Conservation (phyloP, 2,329 filamentous ascomycete genomes). For the Aspergillus sp. region DNA sequence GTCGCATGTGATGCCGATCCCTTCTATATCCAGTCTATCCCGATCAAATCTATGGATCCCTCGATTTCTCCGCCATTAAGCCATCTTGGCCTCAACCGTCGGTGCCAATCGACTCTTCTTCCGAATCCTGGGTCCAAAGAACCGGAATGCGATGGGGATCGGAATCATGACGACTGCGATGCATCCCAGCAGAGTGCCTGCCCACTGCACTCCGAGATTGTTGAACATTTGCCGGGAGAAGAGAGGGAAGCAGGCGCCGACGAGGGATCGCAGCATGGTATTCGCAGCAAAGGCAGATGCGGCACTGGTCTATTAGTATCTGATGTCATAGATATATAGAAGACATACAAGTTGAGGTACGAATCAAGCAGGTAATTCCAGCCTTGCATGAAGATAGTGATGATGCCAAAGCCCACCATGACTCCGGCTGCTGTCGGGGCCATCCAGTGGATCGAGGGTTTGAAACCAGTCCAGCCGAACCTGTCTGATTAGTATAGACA, state of each 20-base stretch:
- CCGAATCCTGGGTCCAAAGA: slow-evolving; percentile 11
- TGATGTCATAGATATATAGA: neutral
- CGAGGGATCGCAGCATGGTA: slow-evolving; percentile 18
- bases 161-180: slow-evolving; percentile 18
- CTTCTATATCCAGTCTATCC: too few relatives aligned
- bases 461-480: slow-evolving; percentile 21
- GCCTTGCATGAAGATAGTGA: slow-evolving; percentile 18
- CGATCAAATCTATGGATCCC: too few relatives aligned
- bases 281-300: slow-evolving; percentile 17
- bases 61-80: too few relatives aligned
- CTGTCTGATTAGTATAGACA: slow-evolving; percentile 4
- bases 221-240: slow-evolving; percentile 18
- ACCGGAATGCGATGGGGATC: slow-evolving; percentile 14
- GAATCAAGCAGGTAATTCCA: slow-evolving; percentile 19
- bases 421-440: slow-evolving; percentile 15
- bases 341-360: slow-evolving; percentile 14
- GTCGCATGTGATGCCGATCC: too few relatives aligned
- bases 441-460: slow-evolving; percentile 17
- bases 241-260: slow-evolving; percentile 15
- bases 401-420: slow-evolving; percentile 17
- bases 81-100: neutral
- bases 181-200: slow-evolving; percentile 13
- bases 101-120: slow-evolving; percentile 13
- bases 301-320: slow-evolving; percentile 5
- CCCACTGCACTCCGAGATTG: slow-evolving; percentile 18